phyloP scores from a whole-genome alignment of 352 stramenopile genomes.

The Blastocystis sp. region DNA sequence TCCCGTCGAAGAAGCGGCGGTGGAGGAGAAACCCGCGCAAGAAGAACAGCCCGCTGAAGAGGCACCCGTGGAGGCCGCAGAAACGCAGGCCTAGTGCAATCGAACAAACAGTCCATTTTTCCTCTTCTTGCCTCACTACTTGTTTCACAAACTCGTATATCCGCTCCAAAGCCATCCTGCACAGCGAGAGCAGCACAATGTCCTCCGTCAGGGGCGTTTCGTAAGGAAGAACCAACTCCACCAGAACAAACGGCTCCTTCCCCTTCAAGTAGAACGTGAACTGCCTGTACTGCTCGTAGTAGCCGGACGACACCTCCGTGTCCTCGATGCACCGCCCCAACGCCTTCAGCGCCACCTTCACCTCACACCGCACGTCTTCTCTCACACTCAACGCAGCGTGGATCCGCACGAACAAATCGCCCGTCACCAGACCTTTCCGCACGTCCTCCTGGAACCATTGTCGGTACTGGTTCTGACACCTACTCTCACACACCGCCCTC shows the following conservation, averaged over 20 bases:
- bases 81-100: background rate
- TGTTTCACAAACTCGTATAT: background rate
- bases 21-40: background rate
- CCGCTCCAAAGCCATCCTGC: too few relatives aligned
- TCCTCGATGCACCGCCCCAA: background rate
- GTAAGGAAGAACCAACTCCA: too few relatives aligned
- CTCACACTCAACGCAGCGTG: background rate
- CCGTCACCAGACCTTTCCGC: background rate
- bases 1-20: background rate
- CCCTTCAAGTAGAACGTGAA: background rate
- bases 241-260: background rate
- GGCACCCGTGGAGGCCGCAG: background rate
- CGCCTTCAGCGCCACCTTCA: background rate
- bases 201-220: too few relatives aligned
- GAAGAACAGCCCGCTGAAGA: background rate
- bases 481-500: background rate
- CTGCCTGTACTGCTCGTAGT: background rate
- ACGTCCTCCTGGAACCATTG: slow-evolving; percentile 21
- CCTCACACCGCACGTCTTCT: background rate
- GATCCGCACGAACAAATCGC: background rate
- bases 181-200: too few relatives aligned
- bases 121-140: background rate
- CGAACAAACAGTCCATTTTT: background rate
- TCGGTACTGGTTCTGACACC: slow-evolving; percentile 21
- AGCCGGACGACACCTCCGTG: background rate